Conservation (phyloP, 192 early-diverging fungal species). For the Chytriomyces sp. region DNA sequence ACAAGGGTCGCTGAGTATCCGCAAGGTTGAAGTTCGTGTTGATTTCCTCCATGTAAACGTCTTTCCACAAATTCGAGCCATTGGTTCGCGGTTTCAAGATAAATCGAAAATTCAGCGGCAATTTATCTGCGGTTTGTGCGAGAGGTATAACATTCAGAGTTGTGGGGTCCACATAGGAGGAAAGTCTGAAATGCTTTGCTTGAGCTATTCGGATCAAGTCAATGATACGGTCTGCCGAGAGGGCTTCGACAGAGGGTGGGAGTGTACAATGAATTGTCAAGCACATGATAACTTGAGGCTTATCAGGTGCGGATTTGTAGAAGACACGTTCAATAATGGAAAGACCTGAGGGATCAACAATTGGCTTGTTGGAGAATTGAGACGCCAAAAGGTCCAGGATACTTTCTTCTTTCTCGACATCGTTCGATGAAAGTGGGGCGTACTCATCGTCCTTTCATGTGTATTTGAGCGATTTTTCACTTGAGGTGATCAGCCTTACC, state of each 20-base stretch:
- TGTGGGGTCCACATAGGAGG: slow-evolving; percentile 33
- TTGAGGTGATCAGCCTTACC: not conserved
- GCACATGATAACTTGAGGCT: slow-evolving; percentile 48
- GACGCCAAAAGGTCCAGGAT: not conserved
- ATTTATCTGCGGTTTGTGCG: slow-evolving; percentile 43
- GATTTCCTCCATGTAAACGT: slow-evolving; percentile 41
- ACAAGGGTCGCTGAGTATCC: slow-evolving; percentile 35
- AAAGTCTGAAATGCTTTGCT: slow-evolving; percentile 37
- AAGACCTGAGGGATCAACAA: slow-evolving; percentile 29
- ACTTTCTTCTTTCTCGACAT: not conserved
- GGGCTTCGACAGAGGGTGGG: slow-evolving; percentile 22
- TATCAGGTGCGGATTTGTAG: slow-evolving; percentile 32
- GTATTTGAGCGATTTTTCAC: not conserved
- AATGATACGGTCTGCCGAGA: slow-evolving; percentile 29
- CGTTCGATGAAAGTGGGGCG: not conserved
- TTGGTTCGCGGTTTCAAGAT: not conserved
- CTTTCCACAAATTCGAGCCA: slow-evolving; percentile 25
- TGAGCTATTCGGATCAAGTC: slow-evolving; percentile 41
- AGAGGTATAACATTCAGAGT: slow-evolving; percentile 34
- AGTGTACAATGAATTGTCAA: slow-evolving; percentile 33
- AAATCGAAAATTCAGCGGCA: slow-evolving; percentile 31
- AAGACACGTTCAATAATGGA: slow-evolving; percentile 53
- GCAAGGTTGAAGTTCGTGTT: slow-evolving; percentile 48
- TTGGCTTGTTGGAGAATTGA: not conserved
- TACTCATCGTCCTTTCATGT: not conserved